A percentile compares a stretch with the other conserved stretches of the same genome.
phyloP scores from a whole-genome alignment of 306 rosid genomes.

The apple (Malus domestica) region ASM211411v1 NC_041799.1:15604501-15605000 shows the following conservation, averaged over 20 bases:
- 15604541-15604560: neutral
- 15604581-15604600: neutral
- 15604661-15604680: neutral
- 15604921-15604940: constrained; percentile 3
- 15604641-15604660: neutral
- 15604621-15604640: neutral
- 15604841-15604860: neutral
- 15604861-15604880: neutral
- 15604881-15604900: neutral
- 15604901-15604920: neutral
- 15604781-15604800: neutral
- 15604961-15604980: neutral
- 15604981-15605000: neutral
- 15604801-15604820: neutral
- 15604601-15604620: neutral
- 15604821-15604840: neutral
- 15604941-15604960: neutral
- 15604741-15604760: neutral
- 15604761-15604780: neutral
- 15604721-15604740: neutral
- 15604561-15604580: neutral
- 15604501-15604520: neutral
- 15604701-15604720: neutral
- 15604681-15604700: neutral
- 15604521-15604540: neutral